Evolutionary conservation across 257 asterid genomes (phyloP).

Genomic region (Scutellaria minor): DNA sequence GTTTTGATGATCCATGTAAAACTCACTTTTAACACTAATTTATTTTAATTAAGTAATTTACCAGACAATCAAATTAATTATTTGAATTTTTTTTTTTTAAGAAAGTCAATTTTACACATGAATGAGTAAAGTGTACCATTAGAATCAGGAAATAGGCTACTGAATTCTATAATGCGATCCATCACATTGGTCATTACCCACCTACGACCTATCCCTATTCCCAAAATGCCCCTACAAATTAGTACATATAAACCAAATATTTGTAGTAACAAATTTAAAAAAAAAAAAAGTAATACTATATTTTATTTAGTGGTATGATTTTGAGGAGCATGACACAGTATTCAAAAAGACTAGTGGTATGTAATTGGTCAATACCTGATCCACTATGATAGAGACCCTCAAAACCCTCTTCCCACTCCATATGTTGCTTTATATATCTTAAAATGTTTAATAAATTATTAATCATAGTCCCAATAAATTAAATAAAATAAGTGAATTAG

Average conservation of each 20-base stretch:
- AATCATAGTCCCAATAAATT: neutral
- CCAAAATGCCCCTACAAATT: neutral
- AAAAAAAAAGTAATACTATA: neutral
- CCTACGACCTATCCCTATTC: too few species aligned
- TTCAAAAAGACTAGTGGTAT: slow-evolving; percentile 16
- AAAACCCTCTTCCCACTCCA: slow-evolving; percentile 6
- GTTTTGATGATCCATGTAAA: too few species aligned
- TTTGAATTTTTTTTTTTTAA: too few species aligned
- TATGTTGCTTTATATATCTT: neutral
- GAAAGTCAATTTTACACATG: slow-evolving; percentile 9
- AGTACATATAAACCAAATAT: neutral
- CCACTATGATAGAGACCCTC: slow-evolving; percentile 37
- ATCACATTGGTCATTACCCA: neutral
- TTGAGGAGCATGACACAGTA: slow-evolving; percentile 29
- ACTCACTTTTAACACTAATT: too few species aligned
- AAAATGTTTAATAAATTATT: neutral
- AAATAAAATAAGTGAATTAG: neutral
- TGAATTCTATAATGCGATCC: slow-evolving; percentile 56
- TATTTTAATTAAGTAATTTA: neutral
- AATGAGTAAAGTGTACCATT: slow-evolving; percentile 33
- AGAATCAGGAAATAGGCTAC: slow-evolving; percentile 46
- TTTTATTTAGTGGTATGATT: slow-evolving; percentile 23
- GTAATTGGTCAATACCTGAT: slow-evolving; percentile 40
- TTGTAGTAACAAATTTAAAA: neutral
- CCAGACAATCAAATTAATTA: neutral